phyloP scores from a whole-genome alignment of 2,329 filamentous ascomycete genomes.

The Zasmidium cellare region DNA sequence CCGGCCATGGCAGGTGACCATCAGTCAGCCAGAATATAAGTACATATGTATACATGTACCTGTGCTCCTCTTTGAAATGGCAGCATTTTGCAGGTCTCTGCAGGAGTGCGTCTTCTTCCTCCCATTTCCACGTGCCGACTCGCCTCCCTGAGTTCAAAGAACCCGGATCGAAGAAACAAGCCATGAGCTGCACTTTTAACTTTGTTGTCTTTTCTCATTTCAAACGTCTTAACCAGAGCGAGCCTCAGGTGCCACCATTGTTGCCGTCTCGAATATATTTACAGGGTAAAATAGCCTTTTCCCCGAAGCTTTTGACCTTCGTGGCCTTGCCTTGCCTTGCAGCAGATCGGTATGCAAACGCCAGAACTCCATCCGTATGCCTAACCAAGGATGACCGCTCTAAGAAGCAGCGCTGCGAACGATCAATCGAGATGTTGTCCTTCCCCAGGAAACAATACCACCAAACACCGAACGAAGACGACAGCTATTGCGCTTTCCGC shows the following conservation, averaged over 20 bases:
- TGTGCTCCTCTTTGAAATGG: not conserved
- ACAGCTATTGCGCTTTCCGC: constrained; percentile 65
- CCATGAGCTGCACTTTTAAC: too few species aligned
- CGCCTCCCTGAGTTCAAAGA: too few species aligned
- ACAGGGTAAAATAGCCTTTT: not conserved
- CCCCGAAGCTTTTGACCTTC: not conserved
- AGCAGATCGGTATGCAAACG: constrained; percentile 8
- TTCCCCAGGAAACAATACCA: not conserved
- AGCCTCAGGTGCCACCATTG: too few species aligned
- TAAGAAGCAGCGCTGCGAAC: not conserved
- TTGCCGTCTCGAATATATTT: not conserved
- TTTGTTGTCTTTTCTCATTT: too few species aligned
- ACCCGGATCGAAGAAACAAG: too few species aligned
- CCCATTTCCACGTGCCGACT: too few species aligned
- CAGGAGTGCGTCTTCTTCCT: too few species aligned
- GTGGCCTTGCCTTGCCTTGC: constrained; percentile 7
- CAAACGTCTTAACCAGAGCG: too few species aligned
- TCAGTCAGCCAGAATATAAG: not conserved
- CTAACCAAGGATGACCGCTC: constrained; percentile 7
- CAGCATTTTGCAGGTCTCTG: not conserved
- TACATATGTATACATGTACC: not conserved
- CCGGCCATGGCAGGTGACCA: not conserved
- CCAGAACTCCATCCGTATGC: constrained; percentile 13
- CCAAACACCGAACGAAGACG: constrained; percentile 6
- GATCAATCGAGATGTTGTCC: not conserved